Conservation (phyloP, 2,329 filamentous ascomycete species). For the Aspergillus pseudoglaucus region DNA sequence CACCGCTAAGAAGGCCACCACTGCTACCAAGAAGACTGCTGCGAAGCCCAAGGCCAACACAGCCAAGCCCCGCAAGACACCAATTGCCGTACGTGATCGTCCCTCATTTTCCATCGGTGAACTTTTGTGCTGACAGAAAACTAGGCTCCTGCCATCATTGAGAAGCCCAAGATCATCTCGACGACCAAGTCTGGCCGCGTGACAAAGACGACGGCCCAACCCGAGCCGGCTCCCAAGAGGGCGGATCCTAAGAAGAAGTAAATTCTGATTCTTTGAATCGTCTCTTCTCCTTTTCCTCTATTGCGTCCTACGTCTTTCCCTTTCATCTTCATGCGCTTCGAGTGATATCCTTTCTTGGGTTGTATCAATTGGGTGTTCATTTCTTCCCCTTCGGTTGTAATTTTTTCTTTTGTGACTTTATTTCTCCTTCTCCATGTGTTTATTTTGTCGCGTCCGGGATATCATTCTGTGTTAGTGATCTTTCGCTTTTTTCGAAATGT, state of each 20-base stretch:
- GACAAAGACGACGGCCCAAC: conserved; percentile 57
- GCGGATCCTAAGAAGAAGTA: conserved; percentile 20
- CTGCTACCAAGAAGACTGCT: conserved; percentile 41
- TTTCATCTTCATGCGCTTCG: conserved; percentile 9
- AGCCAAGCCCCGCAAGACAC: conserved; percentile 49
- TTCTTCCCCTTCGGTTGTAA: conserved; percentile 22
- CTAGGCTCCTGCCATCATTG: conserved; percentile 60
- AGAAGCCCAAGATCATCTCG: conserved; percentile 63
- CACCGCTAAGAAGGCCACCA: conserved; percentile 40
- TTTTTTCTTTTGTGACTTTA: conserved; percentile 20
- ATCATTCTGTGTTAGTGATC: conserved; percentile 13
- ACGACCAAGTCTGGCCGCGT: conserved; percentile 86
- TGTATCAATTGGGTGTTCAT: conserved; percentile 18
- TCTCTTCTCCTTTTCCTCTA: not conserved
- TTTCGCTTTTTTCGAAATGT: conserved; percentile 18
- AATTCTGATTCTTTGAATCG: conserved; percentile 8
- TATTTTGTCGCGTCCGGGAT: conserved; percentile 19
- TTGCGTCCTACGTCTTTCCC: conserved; percentile 4
- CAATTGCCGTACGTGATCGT: conserved; percentile 31
- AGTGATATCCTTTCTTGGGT: conserved; percentile 14
- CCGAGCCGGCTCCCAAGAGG: conserved; percentile 21
- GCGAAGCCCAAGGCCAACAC: conserved; percentile 48
- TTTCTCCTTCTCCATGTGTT: conserved; percentile 11
- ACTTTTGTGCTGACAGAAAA: conserved; percentile 14
- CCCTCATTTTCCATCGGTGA: not conserved